Base-by-base conservation (phyloP, 108 stramenopile species). In the Chaetoceros muelleri region DNA sequence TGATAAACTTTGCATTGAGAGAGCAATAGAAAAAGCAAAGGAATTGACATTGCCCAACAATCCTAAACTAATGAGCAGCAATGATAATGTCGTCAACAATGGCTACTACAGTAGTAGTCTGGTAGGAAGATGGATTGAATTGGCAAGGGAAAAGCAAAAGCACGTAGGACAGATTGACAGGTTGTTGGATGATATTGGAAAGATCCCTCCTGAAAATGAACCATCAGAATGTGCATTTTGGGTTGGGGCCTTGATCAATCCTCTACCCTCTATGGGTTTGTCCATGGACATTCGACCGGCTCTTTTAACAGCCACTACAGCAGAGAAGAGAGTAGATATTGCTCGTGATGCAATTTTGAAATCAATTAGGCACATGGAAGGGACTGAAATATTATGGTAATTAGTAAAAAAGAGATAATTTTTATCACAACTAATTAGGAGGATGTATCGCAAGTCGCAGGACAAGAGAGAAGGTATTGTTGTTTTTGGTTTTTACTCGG, bases 311-410 rank as follows among this genome's bases (percentile, higher is more conserved):
- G 74, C 77, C 16, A 74, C 70, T 52, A 73, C 58, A 23, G 79
- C 83, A 17, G 77, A 84, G 58, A 68, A 78, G 28, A 59, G 80
- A 53, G 72, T 76, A 28, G 47, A 81, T 34, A 52, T 79, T 2
- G 83, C 82, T 5, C 53, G 76, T 40, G 77, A 78, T 44, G 83
- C 75, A 10, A 76, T 84, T 26, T 57, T 67, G 40, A 54, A 55
- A 28, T 70, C 67, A 17, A 81, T 84, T 34, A 55, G 67, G 46
- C 78, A 81, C 60, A 84, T 84, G 83, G 78, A 84, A 52, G 83
- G 83, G 16, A 66, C 55, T 1, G 53, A 40, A 13, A 5, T 13
- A 40, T 40, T 40, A 40, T 40, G 34, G 34, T 40, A 40, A 13
- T 10, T 40, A 40, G 34, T 40, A 13, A 40, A 10, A 40, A 40